These are phyloP conservation scores for Cyberlindnera maclurae DNA, from an alignment of 805 yeast species.

Conservation along the genomic window DNA sequence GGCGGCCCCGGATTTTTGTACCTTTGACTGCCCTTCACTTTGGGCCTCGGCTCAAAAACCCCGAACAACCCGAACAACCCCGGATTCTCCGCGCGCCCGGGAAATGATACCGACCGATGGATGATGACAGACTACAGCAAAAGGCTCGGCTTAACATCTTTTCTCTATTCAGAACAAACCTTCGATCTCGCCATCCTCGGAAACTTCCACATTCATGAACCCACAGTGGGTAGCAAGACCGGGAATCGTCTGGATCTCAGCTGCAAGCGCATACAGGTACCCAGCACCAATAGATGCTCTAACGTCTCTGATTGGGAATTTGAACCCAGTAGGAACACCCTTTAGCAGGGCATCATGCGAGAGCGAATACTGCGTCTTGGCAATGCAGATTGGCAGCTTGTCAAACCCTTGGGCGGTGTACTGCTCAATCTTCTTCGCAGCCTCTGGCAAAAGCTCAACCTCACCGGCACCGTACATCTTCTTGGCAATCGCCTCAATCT, in stretches of 20 bases:
- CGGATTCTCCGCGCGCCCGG: too few relatives aligned
- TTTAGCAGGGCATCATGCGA: constrained; percentile 90
- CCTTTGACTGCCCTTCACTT: too few relatives aligned
- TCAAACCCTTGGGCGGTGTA: constrained; percentile 86
- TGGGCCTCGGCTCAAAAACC: too few relatives aligned
- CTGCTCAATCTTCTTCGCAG: constrained; percentile 70
- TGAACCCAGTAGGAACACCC: constrained; percentile 93
- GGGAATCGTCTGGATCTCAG: constrained; percentile 95
- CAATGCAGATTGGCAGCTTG: constrained; percentile 90
- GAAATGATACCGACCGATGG: too few relatives aligned
- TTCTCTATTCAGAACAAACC: constrained; percentile 57
- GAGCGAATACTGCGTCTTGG: constrained; percentile 94
- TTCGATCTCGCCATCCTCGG: constrained; percentile 84
- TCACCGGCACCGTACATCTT: constrained; percentile 91
- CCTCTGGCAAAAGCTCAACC: constrained; percentile 76
- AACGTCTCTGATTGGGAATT: constrained; percentile 89
- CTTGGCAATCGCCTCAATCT: constrained; percentile 69
- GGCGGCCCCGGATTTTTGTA: too few relatives aligned
- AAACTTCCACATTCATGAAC: constrained; percentile 93
- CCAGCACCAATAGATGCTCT: constrained; percentile 96
- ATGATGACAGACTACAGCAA: constrained; percentile 1
- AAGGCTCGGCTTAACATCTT: neutral
- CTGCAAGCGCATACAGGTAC: constrained; percentile 91
- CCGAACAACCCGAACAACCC: too few relatives aligned
- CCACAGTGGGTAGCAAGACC: constrained; percentile 96